Base-by-base conservation (phyloP, 2,329 filamentous ascomycete species). In the Venturia asperata region DNA sequence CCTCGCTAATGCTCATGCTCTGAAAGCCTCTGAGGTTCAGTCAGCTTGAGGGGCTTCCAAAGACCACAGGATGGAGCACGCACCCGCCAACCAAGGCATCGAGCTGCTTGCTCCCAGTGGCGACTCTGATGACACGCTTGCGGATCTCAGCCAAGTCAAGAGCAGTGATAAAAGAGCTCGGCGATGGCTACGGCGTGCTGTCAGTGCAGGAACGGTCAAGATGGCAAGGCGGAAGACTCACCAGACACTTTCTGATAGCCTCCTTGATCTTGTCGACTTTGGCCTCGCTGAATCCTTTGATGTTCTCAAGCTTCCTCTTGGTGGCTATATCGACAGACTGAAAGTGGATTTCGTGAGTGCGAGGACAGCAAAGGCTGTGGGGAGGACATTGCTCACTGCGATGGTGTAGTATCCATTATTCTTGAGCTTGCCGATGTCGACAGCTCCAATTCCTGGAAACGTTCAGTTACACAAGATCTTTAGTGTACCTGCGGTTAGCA, bases 251-350 rank as follows among this genome's bases (percentile, higher is more conserved):
- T 58, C 80, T 79, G 64, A 85, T 81, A 61, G 86, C 86, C 69
- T 89, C 87, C 71, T 87, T 88, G 72, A 89, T 81, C 73, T 88
- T 89, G 68, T 89, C 86, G 4, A 88, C 86, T 73, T 89, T 89
- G 71, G 85, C 79, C 72, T 88, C 86, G 66, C 85, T 88, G 74
- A 88, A 87, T 10, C 86, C 87, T 71, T 87, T 88, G 73, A 89
- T 88, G 72, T 85, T 88, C 64, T 85, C 75, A 19, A 89, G 77
- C 21, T 79, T 83, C 70, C 81, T 83, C 63, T 83, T 81, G 52
- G 84, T 87, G 19, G 84, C 83, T 19, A 80, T 78, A 68, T 86
- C 81, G 43, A 88, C 83, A 56, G 83, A 82, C 84, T 87, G 69
- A 19, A 61, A 30, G 63, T 55, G 24, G 21, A 6, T 9, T 27